A percentile compares a stretch with the other conserved stretches of the same genome.
Conservation (phyloP, 179 eudicot genomes). For the Gypsophila paniculata region DNA sequence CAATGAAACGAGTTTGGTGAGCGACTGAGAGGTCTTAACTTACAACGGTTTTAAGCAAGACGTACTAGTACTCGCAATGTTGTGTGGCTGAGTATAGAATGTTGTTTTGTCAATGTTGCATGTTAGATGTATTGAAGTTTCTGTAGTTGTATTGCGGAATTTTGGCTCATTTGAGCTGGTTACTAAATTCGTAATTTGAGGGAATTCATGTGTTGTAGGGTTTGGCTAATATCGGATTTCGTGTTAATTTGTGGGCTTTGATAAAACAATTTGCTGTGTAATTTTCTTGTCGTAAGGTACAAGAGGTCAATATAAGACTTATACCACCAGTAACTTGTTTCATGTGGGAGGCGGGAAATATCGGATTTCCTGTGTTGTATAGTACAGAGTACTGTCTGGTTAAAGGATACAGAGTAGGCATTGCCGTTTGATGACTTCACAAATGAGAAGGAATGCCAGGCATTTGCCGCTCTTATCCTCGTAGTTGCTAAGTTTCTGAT, state of each 20-base stretch:
- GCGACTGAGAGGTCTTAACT: too few species aligned
- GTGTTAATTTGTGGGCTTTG: background rate
- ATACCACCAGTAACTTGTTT: too few species aligned
- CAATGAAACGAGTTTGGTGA: too few species aligned
- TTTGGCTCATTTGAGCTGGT: background rate
- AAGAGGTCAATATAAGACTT: too few species aligned
- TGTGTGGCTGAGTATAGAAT: too few species aligned
- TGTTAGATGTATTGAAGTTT: background rate
- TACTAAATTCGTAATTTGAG: background rate
- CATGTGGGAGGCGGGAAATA: too few species aligned
- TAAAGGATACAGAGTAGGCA: background rate
- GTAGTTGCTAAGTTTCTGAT: background rate
- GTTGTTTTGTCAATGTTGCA: conserved; percentile 3
- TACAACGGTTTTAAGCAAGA: too few species aligned
- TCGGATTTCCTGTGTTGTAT: background rate
- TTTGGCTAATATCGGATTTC: background rate
- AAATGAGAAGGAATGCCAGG: too few species aligned
- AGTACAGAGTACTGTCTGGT: background rate
- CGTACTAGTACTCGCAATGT: too few species aligned
- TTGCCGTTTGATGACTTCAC: too few species aligned
- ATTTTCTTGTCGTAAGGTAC: too few species aligned
- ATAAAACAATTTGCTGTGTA: background rate
- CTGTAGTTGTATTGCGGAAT: background rate
- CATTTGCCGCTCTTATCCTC: background rate
- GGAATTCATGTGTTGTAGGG: background rate